Percentiles rank a stretch among this genome's conserved stretches.
Conservation (phyloP, 208 protist species). For the Vickermania spadyakhi region DNA sequence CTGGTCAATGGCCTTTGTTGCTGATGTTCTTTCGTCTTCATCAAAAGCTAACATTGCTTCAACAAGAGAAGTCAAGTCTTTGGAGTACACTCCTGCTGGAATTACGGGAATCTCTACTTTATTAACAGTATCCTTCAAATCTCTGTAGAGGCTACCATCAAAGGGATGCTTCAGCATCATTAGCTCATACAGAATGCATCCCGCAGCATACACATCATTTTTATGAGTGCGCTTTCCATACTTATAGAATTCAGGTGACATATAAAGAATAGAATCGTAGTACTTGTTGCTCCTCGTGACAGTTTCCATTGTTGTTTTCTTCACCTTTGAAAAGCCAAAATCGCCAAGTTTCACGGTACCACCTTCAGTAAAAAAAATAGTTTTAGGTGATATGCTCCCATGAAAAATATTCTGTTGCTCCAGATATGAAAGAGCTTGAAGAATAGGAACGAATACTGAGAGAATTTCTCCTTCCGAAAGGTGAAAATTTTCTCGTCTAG, state of each 20-base stretch:
- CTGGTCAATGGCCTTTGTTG: neutral
- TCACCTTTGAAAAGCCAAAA: slow-evolving; percentile 65
- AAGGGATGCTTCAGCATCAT: slow-evolving; percentile 40
- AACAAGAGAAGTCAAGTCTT: neutral
- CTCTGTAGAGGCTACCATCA: neutral
- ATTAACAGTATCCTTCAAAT: neutral
- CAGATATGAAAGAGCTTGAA: slow-evolving; percentile 66
- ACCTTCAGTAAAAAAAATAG: slow-evolving; percentile 59
- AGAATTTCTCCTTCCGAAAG: slow-evolving; percentile 47
- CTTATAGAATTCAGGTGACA: slow-evolving; percentile 55
- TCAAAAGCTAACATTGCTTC: neutral
- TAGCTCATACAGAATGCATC: slow-evolving; percentile 47
- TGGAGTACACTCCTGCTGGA: neutral
- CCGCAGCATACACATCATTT: slow-evolving; percentile 79
- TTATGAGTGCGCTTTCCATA: slow-evolving; percentile 49
- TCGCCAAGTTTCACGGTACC: slow-evolving; percentile 76
- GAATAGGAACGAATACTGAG: slow-evolving; percentile 76
- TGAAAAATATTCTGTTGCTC: slow-evolving; percentile 39
- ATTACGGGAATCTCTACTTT: neutral
- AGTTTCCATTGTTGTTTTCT: slow-evolving; percentile 32
- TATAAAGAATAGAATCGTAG: slow-evolving; percentile 70
- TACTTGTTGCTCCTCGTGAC: slow-evolving; percentile 25
- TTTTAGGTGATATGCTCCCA: slow-evolving; percentile 75
- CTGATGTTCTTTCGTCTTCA: neutral
- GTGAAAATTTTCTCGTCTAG: neutral